Evolutionary conservation across 2,329 filamentous ascomycete species (phyloP).

Genomic region (Calycina herbarum): DNA sequence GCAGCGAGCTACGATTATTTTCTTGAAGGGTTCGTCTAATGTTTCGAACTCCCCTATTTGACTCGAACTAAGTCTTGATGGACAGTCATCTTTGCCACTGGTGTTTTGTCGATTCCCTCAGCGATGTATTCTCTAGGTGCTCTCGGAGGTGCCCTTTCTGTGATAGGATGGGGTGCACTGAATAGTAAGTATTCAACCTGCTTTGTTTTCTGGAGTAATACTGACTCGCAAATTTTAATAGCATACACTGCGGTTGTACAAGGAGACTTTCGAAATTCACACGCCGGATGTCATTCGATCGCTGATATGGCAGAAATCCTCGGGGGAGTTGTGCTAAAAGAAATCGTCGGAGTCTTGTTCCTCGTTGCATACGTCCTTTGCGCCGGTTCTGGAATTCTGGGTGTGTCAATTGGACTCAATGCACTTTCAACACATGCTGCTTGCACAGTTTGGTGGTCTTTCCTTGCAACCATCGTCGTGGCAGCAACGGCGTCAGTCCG

Average conservation of each 20-base stretch:
- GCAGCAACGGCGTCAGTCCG: constrained; percentile 52
- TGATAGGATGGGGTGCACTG: constrained; percentile 41
- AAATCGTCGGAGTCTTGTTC: constrained; percentile 56
- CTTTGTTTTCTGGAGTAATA: not conserved
- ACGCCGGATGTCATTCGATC: constrained; percentile 53
- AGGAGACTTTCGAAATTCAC: constrained; percentile 51
- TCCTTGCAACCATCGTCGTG: constrained; percentile 52
- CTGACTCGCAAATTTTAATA: not conserved
- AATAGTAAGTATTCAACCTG: constrained; percentile 28
- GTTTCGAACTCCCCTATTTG: constrained; percentile 12
- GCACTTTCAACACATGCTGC: constrained; percentile 57
- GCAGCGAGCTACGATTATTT: constrained; percentile 49
- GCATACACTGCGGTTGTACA: constrained; percentile 47
- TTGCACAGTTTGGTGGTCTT: constrained; percentile 59
- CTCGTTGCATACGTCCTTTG: constrained; percentile 58
- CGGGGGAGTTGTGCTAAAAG: constrained; percentile 51
- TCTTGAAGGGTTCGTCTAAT: constrained; percentile 40
- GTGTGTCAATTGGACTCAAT: constrained; percentile 59
- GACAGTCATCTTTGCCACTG: constrained; percentile 42
- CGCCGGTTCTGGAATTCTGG: constrained; percentile 57
- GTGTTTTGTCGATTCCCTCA: constrained; percentile 45
- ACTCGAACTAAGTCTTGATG: no score
- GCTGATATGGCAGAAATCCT: constrained; percentile 59
- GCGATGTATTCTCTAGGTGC: constrained; percentile 46
- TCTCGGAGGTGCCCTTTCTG: constrained; percentile 45